Conservation (phyloP, 371 early-diverging fungal species). For the Basidiobolus meristosporus region DNA sequence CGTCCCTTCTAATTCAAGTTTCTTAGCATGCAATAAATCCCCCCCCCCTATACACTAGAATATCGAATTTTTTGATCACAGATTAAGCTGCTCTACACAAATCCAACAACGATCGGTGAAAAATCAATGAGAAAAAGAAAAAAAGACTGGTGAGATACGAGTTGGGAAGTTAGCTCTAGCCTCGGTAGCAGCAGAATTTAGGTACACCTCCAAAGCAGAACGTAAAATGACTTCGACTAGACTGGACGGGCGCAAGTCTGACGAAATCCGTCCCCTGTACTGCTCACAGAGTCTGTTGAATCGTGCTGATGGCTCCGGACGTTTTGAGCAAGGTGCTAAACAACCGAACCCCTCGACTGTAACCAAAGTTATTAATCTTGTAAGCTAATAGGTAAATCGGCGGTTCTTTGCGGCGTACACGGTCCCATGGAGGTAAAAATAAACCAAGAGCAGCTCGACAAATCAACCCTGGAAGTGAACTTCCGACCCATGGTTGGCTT, state of each 20-base stretch:
- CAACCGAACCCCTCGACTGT: neutral
- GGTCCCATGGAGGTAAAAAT: conserved; percentile 75
- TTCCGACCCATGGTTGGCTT: conserved; percentile 50
- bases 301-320: conserved; percentile 69
- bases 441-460: conserved; percentile 73
- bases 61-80: too few relatives aligned
- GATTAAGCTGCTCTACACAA: too few relatives aligned
- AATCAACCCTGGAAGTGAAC: conserved; percentile 62
- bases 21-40: too few relatives aligned
- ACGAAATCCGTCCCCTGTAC: conserved; percentile 31
- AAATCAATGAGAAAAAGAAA: too few relatives aligned
- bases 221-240: too few relatives aligned
- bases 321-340: conserved; percentile 42
- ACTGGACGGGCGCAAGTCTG: conserved; percentile 1
- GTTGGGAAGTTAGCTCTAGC: too few relatives aligned
- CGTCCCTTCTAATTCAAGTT: too few relatives aligned
- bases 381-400: conserved; percentile 28
- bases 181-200: too few relatives aligned
- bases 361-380: neutral
- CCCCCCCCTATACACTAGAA: too few relatives aligned
- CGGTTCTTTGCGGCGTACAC: conserved; percentile 61
- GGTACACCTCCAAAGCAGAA: too few relatives aligned
- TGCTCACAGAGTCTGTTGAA: conserved; percentile 39
- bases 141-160: too few relatives aligned
- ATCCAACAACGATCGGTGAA: too few relatives aligned